These are phyloP conservation scores for Zymoseptoria passerinii DNA, from an alignment of 2,329 filamentous ascomycete genomes.

Conservation along the genomic window DNA sequence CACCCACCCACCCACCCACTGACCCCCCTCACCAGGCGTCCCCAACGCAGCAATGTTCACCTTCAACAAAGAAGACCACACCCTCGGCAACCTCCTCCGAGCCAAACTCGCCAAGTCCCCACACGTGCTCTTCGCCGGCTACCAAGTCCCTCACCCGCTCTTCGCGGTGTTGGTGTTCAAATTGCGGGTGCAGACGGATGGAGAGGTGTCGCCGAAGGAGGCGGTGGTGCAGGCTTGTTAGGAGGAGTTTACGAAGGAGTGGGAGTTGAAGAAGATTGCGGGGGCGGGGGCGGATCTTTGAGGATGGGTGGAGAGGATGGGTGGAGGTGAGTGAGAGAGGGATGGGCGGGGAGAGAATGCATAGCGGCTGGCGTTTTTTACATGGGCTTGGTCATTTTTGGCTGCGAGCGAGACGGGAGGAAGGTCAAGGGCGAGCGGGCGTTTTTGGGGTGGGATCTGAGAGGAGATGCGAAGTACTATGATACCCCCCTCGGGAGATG, in stretches of 20 bases:
- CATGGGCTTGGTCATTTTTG: neutral
- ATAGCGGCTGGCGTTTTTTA: constrained; percentile 22
- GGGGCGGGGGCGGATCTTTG: constrained; percentile 23
- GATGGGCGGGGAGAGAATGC: constrained; percentile 4
- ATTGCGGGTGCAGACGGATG: constrained; percentile 83
- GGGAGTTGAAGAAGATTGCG: constrained; percentile 76
- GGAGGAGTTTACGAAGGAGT: constrained; percentile 88
- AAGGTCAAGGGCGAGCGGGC: neutral
- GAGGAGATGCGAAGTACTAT: constrained; percentile 1
- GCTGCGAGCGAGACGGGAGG: neutral
- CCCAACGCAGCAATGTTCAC: constrained; percentile 93
- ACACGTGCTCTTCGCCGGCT: constrained; percentile 82
- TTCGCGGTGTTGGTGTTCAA: constrained; percentile 50
- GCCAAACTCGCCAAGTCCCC: constrained; percentile 76
- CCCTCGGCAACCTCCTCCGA: constrained; percentile 75
- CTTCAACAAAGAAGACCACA: constrained; percentile 81
- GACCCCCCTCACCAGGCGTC: constrained; percentile 58
- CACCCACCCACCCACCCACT: neutral
- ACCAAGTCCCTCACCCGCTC: constrained; percentile 55
- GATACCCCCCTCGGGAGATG: constrained; percentile 5
- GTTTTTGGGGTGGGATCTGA: constrained; percentile 1
- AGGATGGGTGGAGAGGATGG: neutral
- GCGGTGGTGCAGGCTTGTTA: constrained; percentile 73
- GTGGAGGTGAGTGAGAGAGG: neutral
- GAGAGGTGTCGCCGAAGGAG: constrained; percentile 78